Conservation (phyloP, 768 basidiomycete species). For the Coprinopsis marcescibilis region DNA sequence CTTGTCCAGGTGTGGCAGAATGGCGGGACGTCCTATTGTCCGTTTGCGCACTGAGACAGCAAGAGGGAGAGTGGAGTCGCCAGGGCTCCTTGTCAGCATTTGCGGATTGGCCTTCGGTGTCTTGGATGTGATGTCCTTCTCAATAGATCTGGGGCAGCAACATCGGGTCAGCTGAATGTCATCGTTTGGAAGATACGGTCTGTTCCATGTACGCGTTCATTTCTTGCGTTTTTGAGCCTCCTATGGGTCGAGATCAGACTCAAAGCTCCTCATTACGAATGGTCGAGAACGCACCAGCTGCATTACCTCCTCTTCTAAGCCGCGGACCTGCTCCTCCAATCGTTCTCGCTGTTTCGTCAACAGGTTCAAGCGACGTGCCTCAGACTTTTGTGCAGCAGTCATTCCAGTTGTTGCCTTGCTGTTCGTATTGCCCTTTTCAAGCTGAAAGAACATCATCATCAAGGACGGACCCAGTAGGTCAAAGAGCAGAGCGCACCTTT, state of each 20-base stretch:
- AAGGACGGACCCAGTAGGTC: not conserved
- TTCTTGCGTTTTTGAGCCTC: not conserved
- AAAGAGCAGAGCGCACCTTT: constrained; percentile 42
- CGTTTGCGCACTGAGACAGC: no score
- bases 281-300: constrained; percentile 34
- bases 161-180: not conserved
- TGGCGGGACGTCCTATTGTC: no score
- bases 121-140: no score
- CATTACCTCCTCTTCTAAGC: constrained; percentile 58
- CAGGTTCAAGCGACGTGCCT: constrained; percentile 59
- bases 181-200: not conserved
- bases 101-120: no score
- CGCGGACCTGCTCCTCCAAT: constrained; percentile 56
- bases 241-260: not conserved
- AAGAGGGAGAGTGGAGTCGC: no score
- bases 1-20: no score
- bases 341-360: constrained; percentile 61
- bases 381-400: constrained; percentile 55
- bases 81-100: no score
- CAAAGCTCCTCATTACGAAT: not conserved
- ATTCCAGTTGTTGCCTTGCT: constrained; percentile 42
- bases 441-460: constrained; percentile 28
- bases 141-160: not conserved
- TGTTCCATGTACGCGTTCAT: not conserved
- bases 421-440: constrained; percentile 47